Evolutionary conservation across 345 rosid genomes (phyloP), one percentile per base, ranked within the genome.

Genomic region (Jatropha curcas): DNA sequence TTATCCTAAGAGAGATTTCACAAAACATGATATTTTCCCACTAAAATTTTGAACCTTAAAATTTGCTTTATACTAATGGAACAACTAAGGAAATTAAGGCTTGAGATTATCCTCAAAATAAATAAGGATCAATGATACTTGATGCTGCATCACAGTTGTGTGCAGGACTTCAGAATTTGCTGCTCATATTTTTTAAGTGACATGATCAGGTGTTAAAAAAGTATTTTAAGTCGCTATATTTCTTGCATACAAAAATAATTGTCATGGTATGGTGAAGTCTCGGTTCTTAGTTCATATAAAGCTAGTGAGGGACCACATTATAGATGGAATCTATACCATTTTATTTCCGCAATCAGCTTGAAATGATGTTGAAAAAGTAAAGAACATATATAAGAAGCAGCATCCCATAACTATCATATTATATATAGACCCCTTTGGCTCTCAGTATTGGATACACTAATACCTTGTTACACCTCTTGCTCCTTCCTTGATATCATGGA

Each of bases 401-500:
- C 61, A n/a, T n/a, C n/a, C 41, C 34, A 41, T 52, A 46, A 24
- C 56, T 34, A 33, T 20, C 51, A 45, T 64, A 5, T 66, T 81
- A 79, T 81, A 75, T 51, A 82, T 78, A 77, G 66, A 56, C 50
- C 59, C 70, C n/a, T 48, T n/a, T 66, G 68, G 77, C 22, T 41
- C 55, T 39, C 28, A 12, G 57, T 64, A 48, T 20, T 55, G 22
- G 35, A 53, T 65, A 66, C 52, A 69, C 31, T 35, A 50, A 22
- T 55, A 17, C 24, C 33, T 31, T 37, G 63, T 22, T 25, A 25
- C 34, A 14, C 63, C 48, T 68, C 61, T 55, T 72, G 20, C 55
- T 37, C 41, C 46, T 45, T 43, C 34, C 13, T 70, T 56, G 46
- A 66, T 62, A 76, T 31, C 34, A 88, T 88, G 93, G 86, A 82